Evolutionary conservation across 768 basidiomycete genomes (phyloP).

Genomic region (Boletus pseudo-olivaceus): DNA sequence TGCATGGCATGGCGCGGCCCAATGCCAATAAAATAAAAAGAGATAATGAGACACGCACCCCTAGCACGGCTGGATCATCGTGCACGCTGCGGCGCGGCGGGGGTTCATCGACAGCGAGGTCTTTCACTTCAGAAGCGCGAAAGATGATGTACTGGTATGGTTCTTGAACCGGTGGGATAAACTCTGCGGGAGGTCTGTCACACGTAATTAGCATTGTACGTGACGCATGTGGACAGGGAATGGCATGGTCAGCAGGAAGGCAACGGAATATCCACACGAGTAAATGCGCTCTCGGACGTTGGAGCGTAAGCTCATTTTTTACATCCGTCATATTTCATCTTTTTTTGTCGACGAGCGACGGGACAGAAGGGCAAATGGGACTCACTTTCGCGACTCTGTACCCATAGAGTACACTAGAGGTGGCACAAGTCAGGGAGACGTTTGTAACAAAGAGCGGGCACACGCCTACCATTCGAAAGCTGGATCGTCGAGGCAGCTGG

Average conservation of each 20-base stretch:
- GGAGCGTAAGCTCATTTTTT: constrained; percentile 37
- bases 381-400: constrained; percentile 79
- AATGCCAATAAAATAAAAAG: neutral
- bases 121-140: constrained; percentile 86
- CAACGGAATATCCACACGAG: constrained; percentile 62
- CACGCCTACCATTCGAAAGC: constrained; percentile 69
- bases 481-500: constrained; percentile 83
- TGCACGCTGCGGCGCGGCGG: constrained; percentile 59
- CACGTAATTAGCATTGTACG: constrained; percentile 26
- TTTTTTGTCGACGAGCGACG: neutral
- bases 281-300: constrained; percentile 42
- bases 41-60: constrained; percentile 47
- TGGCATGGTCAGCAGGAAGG: constrained; percentile 53
- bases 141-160: constrained; percentile 91
- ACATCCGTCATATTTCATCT: constrained; percentile 42
- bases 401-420: constrained; percentile 77
- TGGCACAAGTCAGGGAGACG: neutral
- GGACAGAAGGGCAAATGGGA: neutral
- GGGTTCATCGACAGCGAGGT: constrained; percentile 79
- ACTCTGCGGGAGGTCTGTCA: constrained; percentile 65
- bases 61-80: constrained; percentile 82
- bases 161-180: constrained; percentile 78
- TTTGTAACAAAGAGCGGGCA: neutral
- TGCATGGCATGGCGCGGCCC: constrained; percentile 8
- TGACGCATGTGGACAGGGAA: neutral